Base-by-base conservation (phyloP, 805 yeast genomes). In the Wickerhamomyces rabaulensis region DNA sequence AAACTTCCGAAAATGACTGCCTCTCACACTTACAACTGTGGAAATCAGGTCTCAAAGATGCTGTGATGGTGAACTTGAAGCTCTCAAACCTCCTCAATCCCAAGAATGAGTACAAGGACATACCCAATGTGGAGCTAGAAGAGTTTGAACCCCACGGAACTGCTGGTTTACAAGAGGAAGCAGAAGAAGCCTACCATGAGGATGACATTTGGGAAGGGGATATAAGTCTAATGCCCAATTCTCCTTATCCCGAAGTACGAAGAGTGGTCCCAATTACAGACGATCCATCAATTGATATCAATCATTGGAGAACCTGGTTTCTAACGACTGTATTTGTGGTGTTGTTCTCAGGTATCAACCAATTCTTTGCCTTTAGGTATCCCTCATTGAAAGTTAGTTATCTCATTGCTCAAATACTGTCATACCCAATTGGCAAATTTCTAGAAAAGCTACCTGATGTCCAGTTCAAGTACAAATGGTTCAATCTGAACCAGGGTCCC, bases 161-260 rank as follows among this genome's bases (percentile, higher is more conserved):
- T 6, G 12, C 10, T 33, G 20, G 9, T 20, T 10, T 19, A 19
- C 23, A 20, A 31, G 35, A 31, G 4, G 25, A 36, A 6, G 23
- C 17, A 6, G 39, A 36, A 2, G 39, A 36, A 20, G 15, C 10
- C 23, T 10, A 36, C 16, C 4, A 36, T 12, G 39, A 36, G 10
- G 39, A 36, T 36, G 39, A 36, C 3, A 36, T 36, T 12, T 20
- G 22, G 23, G 45, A 43, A 40, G 48, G 48, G 20, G 44, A 42
- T 26, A 25, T 73, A 13, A 66, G 65, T 20, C 60, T 46, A n/a
- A 40, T 44, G 41, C 45, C 46, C 48, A 71, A 70, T 46, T 75
- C 82, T 12, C 84, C 85, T 6, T 80, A 79, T 51, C 82, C 85
- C 9, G 87, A 82, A 54, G 82, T 82, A 9, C 64, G 87, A 38